A percentile compares a stretch with the other conserved stretches of the same genome.
Evolutionary conservation across 164 flowering plant species (phyloP).

Genomic region (Houttuynia cordata): DNA sequence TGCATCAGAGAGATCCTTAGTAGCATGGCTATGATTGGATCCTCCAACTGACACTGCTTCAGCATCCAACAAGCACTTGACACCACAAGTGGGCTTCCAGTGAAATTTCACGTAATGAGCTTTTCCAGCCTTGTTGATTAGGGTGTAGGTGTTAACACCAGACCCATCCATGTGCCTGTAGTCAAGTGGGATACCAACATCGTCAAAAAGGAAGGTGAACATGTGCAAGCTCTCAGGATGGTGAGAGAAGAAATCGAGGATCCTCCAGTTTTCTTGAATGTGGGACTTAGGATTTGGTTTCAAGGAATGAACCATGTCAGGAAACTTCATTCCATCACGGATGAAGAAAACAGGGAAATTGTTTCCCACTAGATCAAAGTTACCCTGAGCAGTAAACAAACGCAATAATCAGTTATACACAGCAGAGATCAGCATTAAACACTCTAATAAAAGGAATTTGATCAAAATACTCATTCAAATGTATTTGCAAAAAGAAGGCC

Average conservation of each 20-base stretch:
- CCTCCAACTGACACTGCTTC: constrained; percentile 85
- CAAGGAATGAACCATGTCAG: constrained; percentile 75
- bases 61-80: constrained; percentile 72
- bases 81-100: constrained; percentile 97
- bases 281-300: constrained; percentile 83
- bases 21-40: constrained; percentile 94
- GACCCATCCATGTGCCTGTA: constrained; percentile 97
- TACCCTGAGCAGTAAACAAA: constrained; percentile 25
- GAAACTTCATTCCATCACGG: constrained; percentile 82
- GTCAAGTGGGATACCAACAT: constrained; percentile 80
- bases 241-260: constrained; percentile 79
- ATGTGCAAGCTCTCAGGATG: constrained; percentile 90
- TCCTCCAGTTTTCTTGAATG: constrained; percentile 79
- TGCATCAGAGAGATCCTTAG: constrained; percentile 88
- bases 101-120: constrained; percentile 83
- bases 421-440: background rate
- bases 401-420: background rate
- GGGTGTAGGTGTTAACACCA: constrained; percentile 83
- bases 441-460: too few relatives aligned
- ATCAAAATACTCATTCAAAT: background rate
- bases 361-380: constrained; percentile 81
- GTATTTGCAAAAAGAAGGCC: background rate
- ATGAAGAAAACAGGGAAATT: constrained; percentile 75
- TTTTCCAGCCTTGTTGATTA: constrained; percentile 77
- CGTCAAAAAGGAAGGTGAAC: constrained; percentile 87